phyloP scores from a whole-genome alignment of 352 stramenopile species.

The Globisporangium takayamanum region DNA sequence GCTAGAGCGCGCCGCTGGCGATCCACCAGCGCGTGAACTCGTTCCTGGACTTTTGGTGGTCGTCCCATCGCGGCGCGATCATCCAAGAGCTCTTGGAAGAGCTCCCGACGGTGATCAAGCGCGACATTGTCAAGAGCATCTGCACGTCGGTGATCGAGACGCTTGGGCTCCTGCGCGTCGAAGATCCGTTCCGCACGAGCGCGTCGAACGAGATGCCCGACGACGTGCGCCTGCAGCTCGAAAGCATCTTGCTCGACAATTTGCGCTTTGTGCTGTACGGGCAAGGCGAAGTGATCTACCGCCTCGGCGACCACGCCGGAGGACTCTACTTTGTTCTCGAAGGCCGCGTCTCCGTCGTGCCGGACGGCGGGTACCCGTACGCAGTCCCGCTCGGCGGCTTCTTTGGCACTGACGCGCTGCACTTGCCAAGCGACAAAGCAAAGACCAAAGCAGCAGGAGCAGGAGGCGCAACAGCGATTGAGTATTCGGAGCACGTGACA shows the following conservation, averaged over 20 bases:
- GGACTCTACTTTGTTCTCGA: conserved; percentile 52
- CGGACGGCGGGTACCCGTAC: conserved; percentile 21
- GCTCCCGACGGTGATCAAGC: conserved; percentile 43
- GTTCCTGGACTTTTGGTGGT: conserved; percentile 71
- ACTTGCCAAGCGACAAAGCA: not conserved
- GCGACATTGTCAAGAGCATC: conserved; percentile 53
- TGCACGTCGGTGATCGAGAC: conserved; percentile 44
- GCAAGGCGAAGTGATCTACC: conserved; percentile 56
- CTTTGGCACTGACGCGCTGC: conserved; percentile 39
- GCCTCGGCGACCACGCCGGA: conserved; percentile 34
- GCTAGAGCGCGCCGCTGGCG: conserved; percentile 38
- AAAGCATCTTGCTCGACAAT: conserved; percentile 47
- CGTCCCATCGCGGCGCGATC: conserved; percentile 49
- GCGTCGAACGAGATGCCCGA: not conserved
- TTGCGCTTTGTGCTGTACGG: conserved; percentile 54
- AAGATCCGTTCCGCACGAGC: conserved; percentile 12
- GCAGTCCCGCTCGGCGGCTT: conserved; percentile 34
- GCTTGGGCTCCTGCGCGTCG: conserved; percentile 21
- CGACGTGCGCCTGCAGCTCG: conserved; percentile 22
- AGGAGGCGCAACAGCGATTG: conserved; percentile 3
- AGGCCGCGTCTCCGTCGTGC: conserved; percentile 25
- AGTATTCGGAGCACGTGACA: conserved; percentile 34
- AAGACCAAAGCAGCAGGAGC: not conserved
- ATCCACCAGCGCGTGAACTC: conserved; percentile 58
- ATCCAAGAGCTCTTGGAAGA: conserved; percentile 53